These are phyloP conservation scores for Penicillium decumbens DNA, from an alignment of 2,329 filamentous ascomycete species.

Conservation along the genomic window DNA sequence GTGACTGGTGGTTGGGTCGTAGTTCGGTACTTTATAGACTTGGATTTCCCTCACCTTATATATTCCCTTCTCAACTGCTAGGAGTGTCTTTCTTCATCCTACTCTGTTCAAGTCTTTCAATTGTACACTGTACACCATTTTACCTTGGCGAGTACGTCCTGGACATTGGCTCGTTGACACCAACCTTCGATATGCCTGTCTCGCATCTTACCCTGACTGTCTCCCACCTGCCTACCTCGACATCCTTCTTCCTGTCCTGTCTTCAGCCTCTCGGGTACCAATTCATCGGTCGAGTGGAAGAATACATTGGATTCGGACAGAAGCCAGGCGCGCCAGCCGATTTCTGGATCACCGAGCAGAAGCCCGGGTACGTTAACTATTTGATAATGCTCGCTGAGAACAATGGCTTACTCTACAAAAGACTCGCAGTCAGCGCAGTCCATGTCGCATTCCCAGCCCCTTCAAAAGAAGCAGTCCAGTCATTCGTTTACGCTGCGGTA, in stretches of 20 bases:
- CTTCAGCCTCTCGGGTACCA: slow-evolving; percentile 72
- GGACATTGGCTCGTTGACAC: slow-evolving; percentile 11
- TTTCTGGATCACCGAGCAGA: slow-evolving; percentile 61
- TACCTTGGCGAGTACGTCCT: slow-evolving; percentile 7
- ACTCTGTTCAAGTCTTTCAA: not conserved
- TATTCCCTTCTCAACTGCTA: slow-evolving; percentile 10
- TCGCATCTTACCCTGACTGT: slow-evolving; percentile 64
- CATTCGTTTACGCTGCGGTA: slow-evolving; percentile 67
- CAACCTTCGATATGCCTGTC: slow-evolving; percentile 50
- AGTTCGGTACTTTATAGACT: slow-evolving; percentile 16
- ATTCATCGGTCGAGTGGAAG: slow-evolving; percentile 60
- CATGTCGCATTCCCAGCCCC: slow-evolving; percentile 66
- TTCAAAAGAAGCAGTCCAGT: slow-evolving; percentile 60
- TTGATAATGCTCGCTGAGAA: not conserved
- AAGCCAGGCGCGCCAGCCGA: slow-evolving; percentile 51
- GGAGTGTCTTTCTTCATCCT: slow-evolving; percentile 2
- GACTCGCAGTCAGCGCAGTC: slow-evolving; percentile 50
- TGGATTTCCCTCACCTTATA: slow-evolving; percentile 19
- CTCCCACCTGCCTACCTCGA: slow-evolving; percentile 70
- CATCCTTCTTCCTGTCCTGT: slow-evolving; percentile 77
- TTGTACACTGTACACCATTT: slow-evolving; percentile 1
- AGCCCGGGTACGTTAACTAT: slow-evolving; percentile 46
- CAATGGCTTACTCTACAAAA: slow-evolving; percentile 24
- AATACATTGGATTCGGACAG: slow-evolving; percentile 59
- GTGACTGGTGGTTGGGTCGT: slow-evolving; percentile 18